These are phyloP conservation scores for Gossypium aridum DNA, from an alignment of 441 rosid genomes.

Conservation along the genomic window DNA sequence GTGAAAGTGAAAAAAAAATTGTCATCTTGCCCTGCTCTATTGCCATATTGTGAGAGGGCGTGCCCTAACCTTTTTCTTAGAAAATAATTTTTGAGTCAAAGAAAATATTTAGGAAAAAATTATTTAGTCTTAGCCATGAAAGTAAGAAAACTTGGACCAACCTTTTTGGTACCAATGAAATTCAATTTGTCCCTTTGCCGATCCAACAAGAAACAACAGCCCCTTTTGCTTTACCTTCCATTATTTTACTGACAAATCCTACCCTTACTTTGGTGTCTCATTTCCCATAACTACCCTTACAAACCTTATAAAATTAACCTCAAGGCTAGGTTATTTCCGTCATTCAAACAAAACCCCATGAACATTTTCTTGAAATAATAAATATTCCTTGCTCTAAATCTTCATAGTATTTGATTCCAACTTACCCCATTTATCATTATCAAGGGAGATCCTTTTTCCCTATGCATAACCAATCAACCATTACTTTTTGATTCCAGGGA, in stretches of 20 bases:
- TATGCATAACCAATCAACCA: not conserved
- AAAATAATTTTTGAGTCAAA: too few relatives aligned
- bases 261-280: not conserved
- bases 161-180: not conserved
- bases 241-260: not conserved
- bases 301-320: not conserved
- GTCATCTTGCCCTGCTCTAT: too few relatives aligned
- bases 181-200: not conserved
- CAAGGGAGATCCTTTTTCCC: not conserved
- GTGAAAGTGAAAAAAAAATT: too few relatives aligned
- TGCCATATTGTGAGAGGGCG: too few relatives aligned
- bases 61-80: too few relatives aligned
- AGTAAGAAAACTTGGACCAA: not conserved
- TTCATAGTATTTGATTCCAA: not conserved
- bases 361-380: not conserved
- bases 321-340: not conserved
- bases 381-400: slow-evolving; percentile 2
- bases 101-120: too few relatives aligned
- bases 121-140: not conserved
- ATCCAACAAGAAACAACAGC: slow-evolving; percentile 9
- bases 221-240: slow-evolving; percentile 4
- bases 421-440: not conserved
- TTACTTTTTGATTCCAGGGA: not conserved
- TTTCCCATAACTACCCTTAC: not conserved
- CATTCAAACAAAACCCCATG: not conserved